A percentile compares a stretch with the other conserved stretches of the same genome.
phyloP scores from a whole-genome alignment of 2,329 filamentous ascomycete genomes.

The Cyphellophora europaea region DNA sequence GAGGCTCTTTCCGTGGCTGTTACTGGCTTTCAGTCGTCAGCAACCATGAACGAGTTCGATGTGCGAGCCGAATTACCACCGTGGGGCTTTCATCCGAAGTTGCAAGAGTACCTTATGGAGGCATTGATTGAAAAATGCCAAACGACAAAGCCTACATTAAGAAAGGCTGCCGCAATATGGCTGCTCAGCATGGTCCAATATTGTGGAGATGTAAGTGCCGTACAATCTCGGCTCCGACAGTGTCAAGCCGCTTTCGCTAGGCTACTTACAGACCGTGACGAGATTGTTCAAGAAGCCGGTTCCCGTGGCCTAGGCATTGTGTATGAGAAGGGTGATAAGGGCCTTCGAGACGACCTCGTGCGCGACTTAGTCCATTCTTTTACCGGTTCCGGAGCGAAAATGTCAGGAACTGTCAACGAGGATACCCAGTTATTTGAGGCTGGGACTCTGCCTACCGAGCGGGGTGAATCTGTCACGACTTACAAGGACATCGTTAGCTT shows the following conservation, averaged over 20 bases:
- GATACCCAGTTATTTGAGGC: constrained; percentile 92
- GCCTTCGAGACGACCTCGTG: constrained; percentile 72
- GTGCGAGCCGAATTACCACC: constrained; percentile 49
- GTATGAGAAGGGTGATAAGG: constrained; percentile 81
- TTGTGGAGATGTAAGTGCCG: constrained; percentile 61
- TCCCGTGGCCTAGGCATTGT: constrained; percentile 85
- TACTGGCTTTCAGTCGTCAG: constrained; percentile 74
- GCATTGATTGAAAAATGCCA: constrained; percentile 70
- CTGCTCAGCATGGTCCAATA: constrained; percentile 84
- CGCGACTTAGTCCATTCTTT: constrained; percentile 83
- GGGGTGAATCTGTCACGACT: constrained; percentile 80
- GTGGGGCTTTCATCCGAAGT: constrained; percentile 17
- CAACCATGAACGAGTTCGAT: constrained; percentile 65
- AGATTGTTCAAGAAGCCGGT: constrained; percentile 91
- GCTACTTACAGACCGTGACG: constrained; percentile 78
- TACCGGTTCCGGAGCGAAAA: constrained; percentile 64
- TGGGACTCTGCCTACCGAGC: constrained; percentile 79
- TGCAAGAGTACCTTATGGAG: constrained; percentile 43
- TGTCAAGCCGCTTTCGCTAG: constrained; percentile 83
- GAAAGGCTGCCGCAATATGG: constrained; percentile 93
- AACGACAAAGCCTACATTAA: constrained; percentile 75
- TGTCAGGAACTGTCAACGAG: constrained; percentile 67
- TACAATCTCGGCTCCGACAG: constrained; percentile 65
- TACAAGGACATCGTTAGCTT: constrained; percentile 96
- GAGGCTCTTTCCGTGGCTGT: constrained; percentile 74